phyloP scores from a whole-genome alignment of 805 yeast species.

The Wickerhamiella azymoides region DNA sequence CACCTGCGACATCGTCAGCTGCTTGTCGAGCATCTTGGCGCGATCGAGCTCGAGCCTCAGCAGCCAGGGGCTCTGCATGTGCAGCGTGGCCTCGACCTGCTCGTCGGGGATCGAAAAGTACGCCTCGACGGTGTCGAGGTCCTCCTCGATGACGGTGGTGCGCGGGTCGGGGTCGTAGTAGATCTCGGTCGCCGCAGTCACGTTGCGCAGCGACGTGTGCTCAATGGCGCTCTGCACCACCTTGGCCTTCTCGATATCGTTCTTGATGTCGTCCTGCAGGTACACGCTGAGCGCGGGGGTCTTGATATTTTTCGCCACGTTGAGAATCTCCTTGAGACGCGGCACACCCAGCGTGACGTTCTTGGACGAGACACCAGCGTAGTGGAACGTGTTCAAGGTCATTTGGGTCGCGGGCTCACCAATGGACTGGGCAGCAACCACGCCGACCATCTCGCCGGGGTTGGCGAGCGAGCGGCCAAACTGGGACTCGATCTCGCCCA shows the following conservation, averaged over 20 bases:
- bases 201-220: constrained; percentile 87
- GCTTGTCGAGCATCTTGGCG: constrained; percentile 97
- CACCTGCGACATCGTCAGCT: constrained; percentile 94
- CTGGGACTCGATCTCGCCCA: constrained; percentile 88
- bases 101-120: constrained; percentile 97
- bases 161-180: constrained; percentile 97
- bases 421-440: constrained; percentile 91
- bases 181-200: constrained; percentile 94
- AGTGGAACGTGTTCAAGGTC: constrained; percentile 95
- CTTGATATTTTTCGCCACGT: constrained; percentile 95
- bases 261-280: constrained; percentile 62
- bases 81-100: constrained; percentile 84
- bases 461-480: constrained; percentile 84
- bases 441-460: constrained; percentile 99
- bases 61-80: constrained; percentile 96
- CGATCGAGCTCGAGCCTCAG: constrained; percentile 93
- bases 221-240: constrained; percentile 92
- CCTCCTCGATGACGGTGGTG: constrained; percentile 91
- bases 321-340: constrained; percentile 92
- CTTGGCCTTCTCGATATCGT: constrained; percentile 88
- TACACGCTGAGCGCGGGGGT: constrained; percentile 99
- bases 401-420: constrained; percentile 98
- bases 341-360: constrained; percentile 96
- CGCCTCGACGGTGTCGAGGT: constrained; percentile 91
- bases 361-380: constrained; percentile 95